Evolutionary conservation across 768 basidiomycete genomes (phyloP).

Genomic region (Pulveroboletus sp.): DNA sequence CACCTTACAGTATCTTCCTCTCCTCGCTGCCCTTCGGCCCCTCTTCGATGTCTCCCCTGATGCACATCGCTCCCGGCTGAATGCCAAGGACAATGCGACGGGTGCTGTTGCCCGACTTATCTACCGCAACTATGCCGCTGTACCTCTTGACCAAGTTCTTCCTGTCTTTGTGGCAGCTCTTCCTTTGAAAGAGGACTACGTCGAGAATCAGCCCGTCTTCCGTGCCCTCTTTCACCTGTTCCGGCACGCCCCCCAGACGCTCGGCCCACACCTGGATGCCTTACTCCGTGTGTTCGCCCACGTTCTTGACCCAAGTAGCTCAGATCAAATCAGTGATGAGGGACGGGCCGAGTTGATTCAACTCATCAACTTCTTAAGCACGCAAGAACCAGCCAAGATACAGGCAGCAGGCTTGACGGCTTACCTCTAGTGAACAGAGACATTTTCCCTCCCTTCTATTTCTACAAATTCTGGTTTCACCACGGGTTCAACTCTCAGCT

Average conservation of each 20-base stretch:
- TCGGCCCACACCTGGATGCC: slow-evolving; percentile 73
- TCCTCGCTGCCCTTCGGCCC: slow-evolving; percentile 77
- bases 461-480: neutral
- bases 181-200: slow-evolving; percentile 81
- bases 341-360: slow-evolving; percentile 70
- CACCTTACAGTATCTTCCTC: slow-evolving; percentile 68
- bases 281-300: slow-evolving; percentile 75
- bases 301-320: slow-evolving; percentile 70
- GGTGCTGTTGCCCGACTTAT: slow-evolving; percentile 91
- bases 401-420: slow-evolving; percentile 69
- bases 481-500: neutral
- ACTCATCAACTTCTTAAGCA: slow-evolving; percentile 67
- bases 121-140: slow-evolving; percentile 64
- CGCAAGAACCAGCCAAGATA: slow-evolving; percentile 71
- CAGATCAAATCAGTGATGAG: slow-evolving; percentile 79
- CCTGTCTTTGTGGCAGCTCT: slow-evolving; percentile 78
- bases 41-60: slow-evolving; percentile 68
- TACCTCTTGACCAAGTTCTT: slow-evolving; percentile 89
- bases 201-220: slow-evolving; percentile 90
- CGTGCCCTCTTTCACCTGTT: slow-evolving; percentile 85
- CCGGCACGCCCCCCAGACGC: slow-evolving; percentile 62
- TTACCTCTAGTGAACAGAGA: slow-evolving; percentile 45
- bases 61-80: slow-evolving; percentile 60
- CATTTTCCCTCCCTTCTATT: neutral
- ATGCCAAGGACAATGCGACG: slow-evolving; percentile 95